phyloP scores from a whole-genome alignment of 2,329 filamentous ascomycete genomes.

The Fusarium papillatum region DNA sequence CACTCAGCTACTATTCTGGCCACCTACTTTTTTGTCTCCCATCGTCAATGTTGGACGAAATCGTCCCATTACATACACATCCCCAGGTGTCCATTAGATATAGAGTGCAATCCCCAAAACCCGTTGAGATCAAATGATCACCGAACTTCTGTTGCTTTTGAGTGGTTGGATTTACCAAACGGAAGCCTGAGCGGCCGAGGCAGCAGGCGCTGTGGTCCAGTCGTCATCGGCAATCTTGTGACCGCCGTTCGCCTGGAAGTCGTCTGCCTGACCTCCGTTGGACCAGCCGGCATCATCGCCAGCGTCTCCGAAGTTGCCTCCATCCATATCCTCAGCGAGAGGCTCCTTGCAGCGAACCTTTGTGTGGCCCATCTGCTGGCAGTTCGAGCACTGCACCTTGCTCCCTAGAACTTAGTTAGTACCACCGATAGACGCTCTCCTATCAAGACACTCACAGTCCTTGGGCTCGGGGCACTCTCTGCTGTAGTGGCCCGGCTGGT shows the following conservation, averaged over 20 bases:
- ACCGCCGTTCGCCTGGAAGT: neutral
- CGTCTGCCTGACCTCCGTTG: no score
- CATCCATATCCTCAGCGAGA: conserved; percentile 36
- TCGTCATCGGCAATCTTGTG: conserved; percentile 1
- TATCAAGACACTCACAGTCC: conserved; percentile 48
- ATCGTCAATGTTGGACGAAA: conserved; percentile 21
- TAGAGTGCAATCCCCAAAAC: neutral
- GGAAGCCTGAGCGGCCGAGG: neutral
- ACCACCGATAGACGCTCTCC: neutral
- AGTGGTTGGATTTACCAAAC: conserved; percentile 33
- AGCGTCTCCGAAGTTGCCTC: conserved; percentile 19
- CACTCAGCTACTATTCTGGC: neutral
- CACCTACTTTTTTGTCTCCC: neutral
- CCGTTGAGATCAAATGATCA: neutral
- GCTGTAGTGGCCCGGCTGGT: conserved; percentile 71
- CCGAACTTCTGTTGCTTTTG: neutral
- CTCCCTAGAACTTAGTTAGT: conserved; percentile 49
- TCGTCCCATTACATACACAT: conserved; percentile 2
- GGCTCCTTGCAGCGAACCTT: conserved; percentile 54
- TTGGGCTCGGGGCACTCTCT: conserved; percentile 73
- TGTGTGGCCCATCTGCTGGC: conserved; percentile 55
- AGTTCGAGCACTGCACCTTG: conserved; percentile 56
- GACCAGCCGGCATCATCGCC: conserved; percentile 3
- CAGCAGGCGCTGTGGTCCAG: neutral
- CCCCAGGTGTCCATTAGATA: neutral